These are phyloP conservation scores for Candida gigantensis DNA, from an alignment of 1,139 yeast species.

Conservation along the genomic window DNA sequence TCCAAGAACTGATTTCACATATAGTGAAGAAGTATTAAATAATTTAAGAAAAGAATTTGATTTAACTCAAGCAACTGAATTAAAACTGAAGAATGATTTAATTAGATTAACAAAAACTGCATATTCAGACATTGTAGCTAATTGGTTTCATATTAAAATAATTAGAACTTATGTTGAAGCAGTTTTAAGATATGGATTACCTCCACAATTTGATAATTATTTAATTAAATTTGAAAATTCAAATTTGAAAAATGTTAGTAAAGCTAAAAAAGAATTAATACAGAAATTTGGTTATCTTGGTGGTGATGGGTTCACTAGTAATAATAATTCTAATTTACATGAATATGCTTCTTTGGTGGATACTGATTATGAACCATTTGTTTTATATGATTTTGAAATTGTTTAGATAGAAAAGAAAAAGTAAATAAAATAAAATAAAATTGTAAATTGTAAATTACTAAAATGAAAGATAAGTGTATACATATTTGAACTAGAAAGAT, in stretches of 20 bases:
- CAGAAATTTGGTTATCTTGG: conserved; percentile 85
- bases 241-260: conserved; percentile 46
- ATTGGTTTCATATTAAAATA: conserved; percentile 86
- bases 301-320: conserved; percentile 72
- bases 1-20: conserved; percentile 85
- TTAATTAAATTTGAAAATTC: conserved; percentile 46
- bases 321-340: conserved; percentile 59
- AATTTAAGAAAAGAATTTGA: conserved; percentile 77
- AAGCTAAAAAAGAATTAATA: conserved; percentile 68
- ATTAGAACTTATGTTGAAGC: conserved; percentile 58
- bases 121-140: conserved; percentile 76
- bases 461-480: too few species aligned
- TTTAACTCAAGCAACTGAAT: conserved; percentile 72
- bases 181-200: conserved; percentile 92
- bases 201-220: conserved; percentile 82
- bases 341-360: conserved; percentile 93
- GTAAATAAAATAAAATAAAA: too few species aligned
- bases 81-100: conserved; percentile 73
- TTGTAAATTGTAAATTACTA: too few species aligned
- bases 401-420: conserved; percentile 19
- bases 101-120: conserved; percentile 85
- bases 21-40: conserved; percentile 75
- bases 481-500: too few species aligned
- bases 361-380: conserved; percentile 95
- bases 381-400: conserved; percentile 59